A percentile compares a stretch with the other conserved stretches of the same genome.
These are phyloP conservation scores for Microdochium nivale DNA, from an alignment of 2,329 filamentous ascomycete species.

Conservation along the genomic window DNA sequence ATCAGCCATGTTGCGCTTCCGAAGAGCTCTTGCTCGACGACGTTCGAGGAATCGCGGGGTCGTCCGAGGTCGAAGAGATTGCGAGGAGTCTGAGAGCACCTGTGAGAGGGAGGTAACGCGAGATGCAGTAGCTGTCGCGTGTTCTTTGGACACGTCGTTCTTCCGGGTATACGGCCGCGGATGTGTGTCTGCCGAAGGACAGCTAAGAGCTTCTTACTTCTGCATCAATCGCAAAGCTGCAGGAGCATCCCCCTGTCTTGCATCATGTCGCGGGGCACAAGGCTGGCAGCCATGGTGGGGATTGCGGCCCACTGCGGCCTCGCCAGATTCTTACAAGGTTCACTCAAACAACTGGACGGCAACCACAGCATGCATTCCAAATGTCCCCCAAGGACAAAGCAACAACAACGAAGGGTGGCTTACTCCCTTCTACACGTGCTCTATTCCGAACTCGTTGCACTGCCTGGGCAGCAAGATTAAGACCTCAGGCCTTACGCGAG, in stretches of 20 bases:
- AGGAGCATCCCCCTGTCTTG: not conserved
- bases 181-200: not conserved
- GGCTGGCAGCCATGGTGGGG: not conserved
- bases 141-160: too few relatives aligned
- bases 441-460: too few relatives aligned
- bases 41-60: not conserved
- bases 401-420: too few relatives aligned
- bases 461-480: too few relatives aligned
- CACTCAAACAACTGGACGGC: too few relatives aligned
- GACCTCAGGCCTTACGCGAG: too few relatives aligned
- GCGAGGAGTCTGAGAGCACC: too few relatives aligned
- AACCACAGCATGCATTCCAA: too few relatives aligned
- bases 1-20: constrained; percentile 30
- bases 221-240: not conserved
- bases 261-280: not conserved
- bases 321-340: not conserved
- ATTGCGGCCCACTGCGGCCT: not conserved
- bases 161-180: not conserved
- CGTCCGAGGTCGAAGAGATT: not conserved
- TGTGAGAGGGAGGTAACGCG: too few relatives aligned
- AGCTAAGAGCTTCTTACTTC: not conserved
- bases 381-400: too few relatives aligned
- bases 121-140: too few relatives aligned
- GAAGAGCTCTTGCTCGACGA: not conserved
- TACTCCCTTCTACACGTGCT: too few relatives aligned